Conservation (phyloP, 2,329 filamentous ascomycete species). For the Sporothrix euskadiensis region DNA sequence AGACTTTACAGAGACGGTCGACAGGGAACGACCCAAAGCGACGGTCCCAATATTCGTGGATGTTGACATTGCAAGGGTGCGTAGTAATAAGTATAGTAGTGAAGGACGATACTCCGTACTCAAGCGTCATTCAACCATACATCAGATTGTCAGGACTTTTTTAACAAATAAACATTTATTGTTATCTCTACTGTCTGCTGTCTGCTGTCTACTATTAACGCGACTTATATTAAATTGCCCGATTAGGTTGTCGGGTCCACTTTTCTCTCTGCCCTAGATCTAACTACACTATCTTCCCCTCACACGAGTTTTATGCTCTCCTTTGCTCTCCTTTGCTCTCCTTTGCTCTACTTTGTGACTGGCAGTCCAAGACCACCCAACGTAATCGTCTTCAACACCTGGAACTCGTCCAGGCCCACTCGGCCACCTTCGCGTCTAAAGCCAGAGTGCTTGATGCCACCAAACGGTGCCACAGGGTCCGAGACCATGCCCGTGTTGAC, state of each 20-base stretch:
- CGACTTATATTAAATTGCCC: neutral
- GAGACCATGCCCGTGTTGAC: constrained; percentile 44
- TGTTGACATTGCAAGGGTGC: neutral
- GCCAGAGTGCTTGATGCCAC: constrained; percentile 49
- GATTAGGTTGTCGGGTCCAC: neutral
- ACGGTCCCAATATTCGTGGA: neutral
- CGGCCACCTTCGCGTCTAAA: constrained; percentile 67
- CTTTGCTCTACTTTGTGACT: neutral
- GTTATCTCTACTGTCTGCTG: neutral
- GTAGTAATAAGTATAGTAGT: neutral
- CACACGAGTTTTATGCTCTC: neutral
- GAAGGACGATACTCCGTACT: neutral
- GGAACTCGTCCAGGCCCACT: constrained; percentile 59
- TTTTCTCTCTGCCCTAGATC: neutral
- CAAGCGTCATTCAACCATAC: too few species aligned
- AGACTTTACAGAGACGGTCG: neutral
- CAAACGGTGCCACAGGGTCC: constrained; percentile 36
- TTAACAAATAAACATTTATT: neutral
- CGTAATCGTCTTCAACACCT: constrained; percentile 69
- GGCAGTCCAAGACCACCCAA: neutral
- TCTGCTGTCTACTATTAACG: neutral
- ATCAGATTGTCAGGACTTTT: too few species aligned
- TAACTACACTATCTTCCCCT: neutral
- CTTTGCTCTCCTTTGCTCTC: neutral
- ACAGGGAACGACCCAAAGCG: neutral